phyloP scores from a whole-genome alignment of 352 stramenopile species.

The Globisporangium nodosum region DNA sequence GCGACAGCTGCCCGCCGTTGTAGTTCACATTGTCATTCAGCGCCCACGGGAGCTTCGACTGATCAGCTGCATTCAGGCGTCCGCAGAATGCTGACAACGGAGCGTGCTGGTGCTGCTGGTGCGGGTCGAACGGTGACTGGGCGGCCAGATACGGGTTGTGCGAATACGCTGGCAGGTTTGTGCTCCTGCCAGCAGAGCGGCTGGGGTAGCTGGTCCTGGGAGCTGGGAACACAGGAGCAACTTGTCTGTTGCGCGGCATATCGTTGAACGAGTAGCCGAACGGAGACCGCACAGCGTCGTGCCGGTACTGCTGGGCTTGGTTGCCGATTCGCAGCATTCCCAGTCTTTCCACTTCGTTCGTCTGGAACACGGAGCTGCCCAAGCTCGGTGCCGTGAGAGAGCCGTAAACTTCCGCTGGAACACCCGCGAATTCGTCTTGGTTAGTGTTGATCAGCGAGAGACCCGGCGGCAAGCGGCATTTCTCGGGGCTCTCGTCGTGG shows the following conservation, averaged over 20 bases:
- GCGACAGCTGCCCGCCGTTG: not conserved
- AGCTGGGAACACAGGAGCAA: not conserved
- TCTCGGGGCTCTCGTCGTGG: constrained; percentile 18
- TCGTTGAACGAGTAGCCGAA: constrained; percentile 7
- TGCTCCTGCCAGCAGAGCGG: constrained; percentile 1
- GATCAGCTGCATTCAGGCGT: not conserved
- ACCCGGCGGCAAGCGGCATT: constrained; percentile 22
- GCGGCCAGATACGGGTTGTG: not conserved
- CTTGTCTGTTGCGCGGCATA: not conserved
- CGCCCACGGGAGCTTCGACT: constrained; percentile 9
- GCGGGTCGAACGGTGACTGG: constrained; percentile 3
- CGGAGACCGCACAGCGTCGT: not conserved
- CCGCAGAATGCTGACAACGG: not conserved
- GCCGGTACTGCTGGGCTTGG: not conserved
- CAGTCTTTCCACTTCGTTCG: constrained; percentile 4
- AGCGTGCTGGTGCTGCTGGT: not conserved
- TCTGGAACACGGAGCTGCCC: constrained; percentile 5
- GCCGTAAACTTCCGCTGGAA: constrained; percentile 57
- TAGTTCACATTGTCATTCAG: constrained; percentile 4
- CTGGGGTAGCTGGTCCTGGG: not conserved
- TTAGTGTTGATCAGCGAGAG: constrained; percentile 71
- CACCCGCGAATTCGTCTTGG: constrained; percentile 76
- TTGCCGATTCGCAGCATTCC: constrained; percentile 8
- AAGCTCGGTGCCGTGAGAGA: not conserved
- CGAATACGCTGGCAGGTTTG: constrained; percentile 7